These are phyloP conservation scores for Ceratobasidium sp. DNA, from an alignment of 1,284 basidiomycete species.

Conservation along the genomic window DNA sequence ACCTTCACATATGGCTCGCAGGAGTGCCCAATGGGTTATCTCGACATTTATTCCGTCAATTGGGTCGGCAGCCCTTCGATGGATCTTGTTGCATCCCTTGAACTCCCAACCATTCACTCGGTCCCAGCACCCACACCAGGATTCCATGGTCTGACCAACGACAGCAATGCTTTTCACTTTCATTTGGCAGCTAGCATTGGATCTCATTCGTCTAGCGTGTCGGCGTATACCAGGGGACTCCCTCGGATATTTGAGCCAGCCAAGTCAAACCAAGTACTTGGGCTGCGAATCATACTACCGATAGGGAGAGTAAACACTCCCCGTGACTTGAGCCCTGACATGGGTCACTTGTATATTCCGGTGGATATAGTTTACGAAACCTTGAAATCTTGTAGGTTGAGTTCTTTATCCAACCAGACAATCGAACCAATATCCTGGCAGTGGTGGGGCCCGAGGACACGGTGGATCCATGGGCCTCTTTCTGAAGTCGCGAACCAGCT, in stretches of 20 bases:
- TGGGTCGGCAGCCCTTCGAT: conserved; percentile 11
- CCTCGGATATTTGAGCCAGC: conserved; percentile 12
- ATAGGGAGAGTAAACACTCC: not conserved
- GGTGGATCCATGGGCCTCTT: conserved; percentile 5
- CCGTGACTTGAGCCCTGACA: too few species aligned
- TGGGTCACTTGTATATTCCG: conserved; percentile 3
- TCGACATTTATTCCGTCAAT: conserved; percentile 7
- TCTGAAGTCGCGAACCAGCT: not conserved
- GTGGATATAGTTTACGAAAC: not conserved
- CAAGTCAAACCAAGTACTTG: not conserved
- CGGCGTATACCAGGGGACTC: not conserved
- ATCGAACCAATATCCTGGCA: not conserved
- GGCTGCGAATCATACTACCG: not conserved
- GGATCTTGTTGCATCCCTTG: not conserved
- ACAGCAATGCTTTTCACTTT: not conserved
- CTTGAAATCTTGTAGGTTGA: not conserved
- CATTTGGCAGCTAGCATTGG: not conserved
- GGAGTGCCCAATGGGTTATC: conserved; percentile 6
- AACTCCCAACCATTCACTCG: conserved; percentile 7
- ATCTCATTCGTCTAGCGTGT: not conserved
- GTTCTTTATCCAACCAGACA: not conserved
- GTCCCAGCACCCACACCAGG: conserved; percentile 11
- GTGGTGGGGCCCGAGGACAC: conserved; percentile 6
- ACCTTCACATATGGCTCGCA: conserved; percentile 14
- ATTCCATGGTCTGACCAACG: not conserved